phyloP scores from a whole-genome alignment of 805 yeast species.

The Ogataea glucozyma region DNA sequence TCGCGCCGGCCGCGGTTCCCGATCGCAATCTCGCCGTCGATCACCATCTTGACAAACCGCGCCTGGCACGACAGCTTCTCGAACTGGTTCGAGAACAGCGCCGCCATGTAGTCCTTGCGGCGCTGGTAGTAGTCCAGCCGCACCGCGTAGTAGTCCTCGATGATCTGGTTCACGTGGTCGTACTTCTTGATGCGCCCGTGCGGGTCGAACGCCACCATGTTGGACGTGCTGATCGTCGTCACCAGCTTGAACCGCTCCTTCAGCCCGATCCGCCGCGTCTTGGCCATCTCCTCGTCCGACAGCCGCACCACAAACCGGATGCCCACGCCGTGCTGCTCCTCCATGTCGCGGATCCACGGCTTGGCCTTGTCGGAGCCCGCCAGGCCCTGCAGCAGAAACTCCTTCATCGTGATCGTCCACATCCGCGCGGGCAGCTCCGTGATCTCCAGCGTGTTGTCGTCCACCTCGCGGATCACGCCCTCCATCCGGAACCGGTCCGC shows the following conservation, averaged over 20 bases:
- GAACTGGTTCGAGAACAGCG: slow-evolving; percentile 69
- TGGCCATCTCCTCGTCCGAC: slow-evolving; percentile 78
- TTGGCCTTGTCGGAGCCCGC: slow-evolving; percentile 70
- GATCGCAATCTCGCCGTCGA: slow-evolving; percentile 68
- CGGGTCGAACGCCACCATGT: slow-evolving; percentile 96
- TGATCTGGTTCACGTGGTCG: slow-evolving; percentile 70
- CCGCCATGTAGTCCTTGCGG: slow-evolving; percentile 79
- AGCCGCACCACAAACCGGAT: slow-evolving; percentile 78
- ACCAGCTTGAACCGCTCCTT: slow-evolving; percentile 81
- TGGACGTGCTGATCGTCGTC: slow-evolving; percentile 66
- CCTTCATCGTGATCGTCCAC: slow-evolving; percentile 93
- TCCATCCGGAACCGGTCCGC: slow-evolving; percentile 71
- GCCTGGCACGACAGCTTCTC: slow-evolving; percentile 81
- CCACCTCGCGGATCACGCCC: slow-evolving; percentile 81
- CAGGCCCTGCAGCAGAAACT: slow-evolving; percentile 71
- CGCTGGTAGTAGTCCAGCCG: slow-evolving; percentile 88
- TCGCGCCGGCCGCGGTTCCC: slow-evolving; percentile 71
- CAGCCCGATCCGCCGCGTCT: slow-evolving; percentile 71
- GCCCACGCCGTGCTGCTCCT: slow-evolving; percentile 86
- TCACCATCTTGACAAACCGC: slow-evolving; percentile 85
- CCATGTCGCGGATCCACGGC: slow-evolving; percentile 92
- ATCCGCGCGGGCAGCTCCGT: slow-evolving; percentile 89
- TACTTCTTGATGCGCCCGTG: slow-evolving; percentile 84
- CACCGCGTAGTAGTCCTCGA: slow-evolving; percentile 81
- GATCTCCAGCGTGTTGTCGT: slow-evolving; percentile 78